A percentile compares a stretch with the other conserved stretches of the same genome.
Evolutionary conservation across 495 filamentous ascomycete species (phyloP).

Genomic region (Daldinia loculata): DNA sequence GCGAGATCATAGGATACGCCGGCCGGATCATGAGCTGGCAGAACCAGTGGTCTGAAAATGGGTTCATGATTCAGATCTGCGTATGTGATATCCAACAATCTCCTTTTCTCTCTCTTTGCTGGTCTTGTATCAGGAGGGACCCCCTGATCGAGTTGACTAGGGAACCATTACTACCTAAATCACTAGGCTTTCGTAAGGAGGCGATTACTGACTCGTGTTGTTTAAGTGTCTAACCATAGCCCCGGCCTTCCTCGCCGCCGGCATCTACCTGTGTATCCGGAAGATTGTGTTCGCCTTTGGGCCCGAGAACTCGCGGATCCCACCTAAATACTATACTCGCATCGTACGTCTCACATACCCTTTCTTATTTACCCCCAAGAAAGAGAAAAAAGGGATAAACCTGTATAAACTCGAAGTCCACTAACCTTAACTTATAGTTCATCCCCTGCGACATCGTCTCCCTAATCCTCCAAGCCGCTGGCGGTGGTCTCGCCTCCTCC

Average conservation of each 20-base stretch:
- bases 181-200: neutral
- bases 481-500: constrained; percentile 66
- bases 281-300: constrained; percentile 68
- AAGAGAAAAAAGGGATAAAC: neutral
- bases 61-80: constrained; percentile 65
- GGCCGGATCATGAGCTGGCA: constrained; percentile 53
- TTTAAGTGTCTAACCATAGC: constrained; percentile 64
- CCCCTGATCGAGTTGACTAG: neutral
- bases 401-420: neutral
- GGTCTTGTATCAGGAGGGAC: neutral
- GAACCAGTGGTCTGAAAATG: constrained; percentile 53
- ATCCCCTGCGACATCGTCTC: constrained; percentile 70
- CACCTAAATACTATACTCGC: constrained; percentile 61
- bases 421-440: constrained; percentile 48
- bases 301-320: constrained; percentile 67
- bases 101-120: neutral
- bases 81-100: neutral
- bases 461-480: constrained; percentile 68
- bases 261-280: constrained; percentile 69
- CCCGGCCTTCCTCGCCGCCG: constrained; percentile 70
- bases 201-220: neutral
- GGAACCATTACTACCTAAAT: neutral
- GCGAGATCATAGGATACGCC: constrained; percentile 57
- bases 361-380: constrained; percentile 37
- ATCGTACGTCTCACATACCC: constrained; percentile 44